Evolutionary conservation across 345 rosid species (phyloP).

Genomic region (Eucalyptus fibrosa): DNA sequence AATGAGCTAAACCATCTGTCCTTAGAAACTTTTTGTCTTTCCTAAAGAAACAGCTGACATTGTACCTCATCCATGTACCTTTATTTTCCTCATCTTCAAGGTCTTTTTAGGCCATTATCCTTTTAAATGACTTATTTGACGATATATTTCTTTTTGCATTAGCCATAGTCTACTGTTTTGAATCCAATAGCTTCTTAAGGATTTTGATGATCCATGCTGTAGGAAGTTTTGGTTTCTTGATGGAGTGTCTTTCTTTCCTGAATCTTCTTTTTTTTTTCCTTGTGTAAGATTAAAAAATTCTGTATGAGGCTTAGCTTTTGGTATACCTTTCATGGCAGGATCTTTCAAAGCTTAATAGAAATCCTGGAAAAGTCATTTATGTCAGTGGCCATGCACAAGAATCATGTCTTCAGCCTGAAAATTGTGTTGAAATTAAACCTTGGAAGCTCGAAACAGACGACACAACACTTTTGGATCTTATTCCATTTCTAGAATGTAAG

Average conservation of each 20-base stretch:
- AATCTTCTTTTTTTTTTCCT: background rate
- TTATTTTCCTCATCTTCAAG: background rate
- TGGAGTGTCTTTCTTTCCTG: background rate
- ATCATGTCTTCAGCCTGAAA: conserved; percentile 84
- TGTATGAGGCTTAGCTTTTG: background rate
- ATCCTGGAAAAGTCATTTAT: conserved; percentile 68
- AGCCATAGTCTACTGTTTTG: background rate
- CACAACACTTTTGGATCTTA: conserved; percentile 84
- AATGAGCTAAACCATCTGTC: background rate
- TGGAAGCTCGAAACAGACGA: conserved; percentile 73
- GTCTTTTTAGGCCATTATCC: background rate
- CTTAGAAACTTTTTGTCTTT: background rate
- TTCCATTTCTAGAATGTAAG: conserved; percentile 97
- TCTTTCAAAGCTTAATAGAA: conserved; percentile 92
- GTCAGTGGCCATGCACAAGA: conserved; percentile 81
- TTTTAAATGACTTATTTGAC: background rate
- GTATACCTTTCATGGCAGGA: conserved; percentile 37
- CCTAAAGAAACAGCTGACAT: background rate
- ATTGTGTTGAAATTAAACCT: conserved; percentile 67
- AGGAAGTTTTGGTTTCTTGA: background rate
- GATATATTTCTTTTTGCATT: background rate
- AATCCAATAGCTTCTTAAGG: background rate
- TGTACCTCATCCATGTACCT: background rate
- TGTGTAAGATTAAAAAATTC: background rate
- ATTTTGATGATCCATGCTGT: background rate